A percentile compares a stretch with the other conserved stretches of the same genome.
Conservation (phyloP, 805 yeast species). For the Wickerhamiella occidentalis region DNA sequence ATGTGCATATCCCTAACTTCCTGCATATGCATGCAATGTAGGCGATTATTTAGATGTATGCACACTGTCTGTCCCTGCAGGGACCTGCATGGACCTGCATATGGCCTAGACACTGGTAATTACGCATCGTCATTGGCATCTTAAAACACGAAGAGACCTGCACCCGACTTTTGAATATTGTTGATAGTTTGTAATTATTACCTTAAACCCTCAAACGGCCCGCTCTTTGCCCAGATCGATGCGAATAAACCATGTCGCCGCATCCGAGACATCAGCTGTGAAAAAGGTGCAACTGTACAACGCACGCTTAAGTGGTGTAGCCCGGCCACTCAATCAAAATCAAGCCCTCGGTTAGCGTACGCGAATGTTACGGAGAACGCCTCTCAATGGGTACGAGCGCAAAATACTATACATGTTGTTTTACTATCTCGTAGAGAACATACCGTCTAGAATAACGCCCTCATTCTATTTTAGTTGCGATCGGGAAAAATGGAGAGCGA, state of each 20-base stretch:
- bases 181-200: no score
- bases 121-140: background rate
- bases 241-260: background rate
- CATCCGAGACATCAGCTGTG: conserved; percentile 2
- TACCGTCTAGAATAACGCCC: background rate
- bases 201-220: no score
- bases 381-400: background rate
- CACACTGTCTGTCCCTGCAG: conserved; percentile 5
- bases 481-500: background rate
- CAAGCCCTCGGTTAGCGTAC: background rate
- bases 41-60: conserved; percentile 10
- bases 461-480: background rate
- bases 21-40: conserved; percentile 11
- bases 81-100: conserved; percentile 2
- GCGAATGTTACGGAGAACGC: background rate
- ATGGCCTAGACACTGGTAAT: background rate
- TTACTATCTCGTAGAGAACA: background rate
- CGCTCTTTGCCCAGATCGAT: background rate
- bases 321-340: conserved; percentile 8
- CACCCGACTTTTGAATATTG: no score
- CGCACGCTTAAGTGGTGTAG: conserved; percentile 6
- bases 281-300: background rate
- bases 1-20: conserved; percentile 6
- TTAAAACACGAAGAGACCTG: no score
- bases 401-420: no score